Evolutionary conservation across 1,284 basidiomycete species (phyloP).

Genomic region (Wallemia ichthyophaga): DNA sequence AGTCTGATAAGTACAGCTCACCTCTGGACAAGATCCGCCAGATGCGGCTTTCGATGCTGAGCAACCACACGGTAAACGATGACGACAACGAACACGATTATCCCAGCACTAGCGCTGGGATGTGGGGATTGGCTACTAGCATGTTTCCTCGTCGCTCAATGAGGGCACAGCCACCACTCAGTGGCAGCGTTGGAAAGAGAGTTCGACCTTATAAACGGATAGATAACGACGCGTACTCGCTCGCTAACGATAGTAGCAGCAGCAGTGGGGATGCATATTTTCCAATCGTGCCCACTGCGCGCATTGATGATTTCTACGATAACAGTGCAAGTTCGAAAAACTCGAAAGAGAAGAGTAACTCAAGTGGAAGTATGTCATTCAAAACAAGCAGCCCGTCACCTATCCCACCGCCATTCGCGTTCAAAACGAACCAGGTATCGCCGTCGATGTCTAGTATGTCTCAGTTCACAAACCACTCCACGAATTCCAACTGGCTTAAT

Average conservation of each 20-base stretch:
- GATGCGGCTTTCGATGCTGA: background rate
- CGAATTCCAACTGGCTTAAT: background rate
- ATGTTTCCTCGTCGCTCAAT: background rate
- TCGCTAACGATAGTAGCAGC: background rate
- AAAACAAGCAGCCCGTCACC: background rate
- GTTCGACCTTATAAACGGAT: background rate
- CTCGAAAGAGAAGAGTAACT: background rate
- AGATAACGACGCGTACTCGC: background rate
- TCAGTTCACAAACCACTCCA: no score
- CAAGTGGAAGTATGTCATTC: background rate
- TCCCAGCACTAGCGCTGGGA: background rate
- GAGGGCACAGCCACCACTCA: background rate
- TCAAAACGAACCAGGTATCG: background rate
- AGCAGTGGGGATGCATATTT: background rate
- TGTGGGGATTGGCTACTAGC: background rate
- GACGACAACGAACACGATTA: background rate
- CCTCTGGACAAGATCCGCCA: background rate
- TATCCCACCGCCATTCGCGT: background rate
- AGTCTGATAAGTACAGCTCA: background rate
- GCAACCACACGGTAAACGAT: background rate
- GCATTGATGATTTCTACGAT: background rate
- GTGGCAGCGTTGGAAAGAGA: background rate
- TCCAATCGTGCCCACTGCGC: background rate
- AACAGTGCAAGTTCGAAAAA: background rate
- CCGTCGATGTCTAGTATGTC: background rate